Evolutionary conservation across 1,139 yeast genomes (phyloP).

Genomic region (Scheffersomyces lignicola): DNA sequence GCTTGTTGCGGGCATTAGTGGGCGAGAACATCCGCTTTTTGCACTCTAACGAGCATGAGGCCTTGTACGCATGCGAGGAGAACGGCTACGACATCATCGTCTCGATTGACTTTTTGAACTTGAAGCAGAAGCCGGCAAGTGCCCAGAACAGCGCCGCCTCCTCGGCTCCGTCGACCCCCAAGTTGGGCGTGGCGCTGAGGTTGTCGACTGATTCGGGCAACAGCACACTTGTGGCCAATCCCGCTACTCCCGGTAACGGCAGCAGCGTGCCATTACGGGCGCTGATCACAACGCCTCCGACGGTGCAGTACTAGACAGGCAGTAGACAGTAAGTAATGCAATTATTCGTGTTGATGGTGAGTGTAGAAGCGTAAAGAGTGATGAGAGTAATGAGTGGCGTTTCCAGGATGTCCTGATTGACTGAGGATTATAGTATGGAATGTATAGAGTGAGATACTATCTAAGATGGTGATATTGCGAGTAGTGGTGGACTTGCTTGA

Average conservation of each 20-base stretch:
- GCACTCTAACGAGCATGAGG: slow-evolving; percentile 91
- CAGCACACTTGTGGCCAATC: too few species aligned
- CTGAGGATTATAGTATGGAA: too few species aligned
- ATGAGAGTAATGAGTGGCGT: too few species aligned
- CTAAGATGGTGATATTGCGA: too few species aligned
- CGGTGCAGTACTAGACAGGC: neutral
- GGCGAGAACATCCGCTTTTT: slow-evolving; percentile 90
- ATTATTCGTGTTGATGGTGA: too few species aligned
- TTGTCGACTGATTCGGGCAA: too few species aligned
- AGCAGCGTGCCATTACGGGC: neutral
- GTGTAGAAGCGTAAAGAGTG: too few species aligned
- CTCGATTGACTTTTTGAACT: slow-evolving; percentile 75
- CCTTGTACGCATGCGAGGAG: slow-evolving; percentile 89
- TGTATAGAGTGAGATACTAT: too few species aligned
- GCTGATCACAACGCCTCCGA: neutral
- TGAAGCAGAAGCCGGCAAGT: slow-evolving; percentile 32
- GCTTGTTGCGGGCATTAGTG: slow-evolving; percentile 81
- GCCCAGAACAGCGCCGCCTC: neutral
- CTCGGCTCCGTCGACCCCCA: slow-evolving; percentile 3
- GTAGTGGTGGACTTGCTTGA: too few species aligned
- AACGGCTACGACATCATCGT: slow-evolving; percentile 90
- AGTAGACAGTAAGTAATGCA: too few species aligned
- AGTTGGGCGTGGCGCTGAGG: neutral
- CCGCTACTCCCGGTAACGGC: too few species aligned
- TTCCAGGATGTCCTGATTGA: too few species aligned